A percentile compares a stretch with the other conserved stretches of the same genome.
Evolutionary conservation across 352 stramenopile genomes (phyloP).

Genomic region (Phytophthora uliginosa): DNA sequence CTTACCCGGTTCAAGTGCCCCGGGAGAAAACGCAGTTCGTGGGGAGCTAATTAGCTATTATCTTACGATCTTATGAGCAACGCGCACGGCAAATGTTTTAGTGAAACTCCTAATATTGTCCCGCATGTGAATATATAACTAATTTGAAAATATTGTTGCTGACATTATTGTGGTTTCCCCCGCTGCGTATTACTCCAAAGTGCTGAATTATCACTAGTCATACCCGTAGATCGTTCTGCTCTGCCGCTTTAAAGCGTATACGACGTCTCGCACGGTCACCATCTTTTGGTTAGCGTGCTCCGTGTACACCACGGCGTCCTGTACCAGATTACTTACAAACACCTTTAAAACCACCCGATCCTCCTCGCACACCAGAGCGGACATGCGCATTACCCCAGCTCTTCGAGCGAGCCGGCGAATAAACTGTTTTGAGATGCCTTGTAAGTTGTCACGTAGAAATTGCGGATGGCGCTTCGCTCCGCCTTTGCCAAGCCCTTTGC

Average conservation of each 20-base stretch:
- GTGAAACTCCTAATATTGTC: too few species aligned
- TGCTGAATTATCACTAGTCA: background rate
- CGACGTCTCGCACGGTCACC: background rate
- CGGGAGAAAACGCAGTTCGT: too few species aligned
- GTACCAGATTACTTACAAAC: background rate
- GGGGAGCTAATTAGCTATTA: too few species aligned
- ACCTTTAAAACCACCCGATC: background rate
- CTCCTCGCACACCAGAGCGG: background rate
- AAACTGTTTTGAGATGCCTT: background rate
- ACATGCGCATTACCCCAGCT: constrained; percentile 2
- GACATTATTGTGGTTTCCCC: too few species aligned
- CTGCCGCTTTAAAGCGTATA: background rate
- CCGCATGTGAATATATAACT: too few species aligned
- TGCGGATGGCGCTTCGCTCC: background rate
- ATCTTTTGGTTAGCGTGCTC: background rate
- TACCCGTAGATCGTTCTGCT: background rate
- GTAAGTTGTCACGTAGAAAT: background rate
- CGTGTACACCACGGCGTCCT: background rate
- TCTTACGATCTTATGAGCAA: too few species aligned
- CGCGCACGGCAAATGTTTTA: too few species aligned
- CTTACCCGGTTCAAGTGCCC: too few species aligned
- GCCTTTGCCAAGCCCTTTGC: background rate
- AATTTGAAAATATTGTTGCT: too few species aligned
- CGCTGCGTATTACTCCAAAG: too few species aligned
- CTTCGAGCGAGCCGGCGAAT: background rate